phyloP scores from a whole-genome alignment of 805 yeast species.

The Candida stauntonica region DNA sequence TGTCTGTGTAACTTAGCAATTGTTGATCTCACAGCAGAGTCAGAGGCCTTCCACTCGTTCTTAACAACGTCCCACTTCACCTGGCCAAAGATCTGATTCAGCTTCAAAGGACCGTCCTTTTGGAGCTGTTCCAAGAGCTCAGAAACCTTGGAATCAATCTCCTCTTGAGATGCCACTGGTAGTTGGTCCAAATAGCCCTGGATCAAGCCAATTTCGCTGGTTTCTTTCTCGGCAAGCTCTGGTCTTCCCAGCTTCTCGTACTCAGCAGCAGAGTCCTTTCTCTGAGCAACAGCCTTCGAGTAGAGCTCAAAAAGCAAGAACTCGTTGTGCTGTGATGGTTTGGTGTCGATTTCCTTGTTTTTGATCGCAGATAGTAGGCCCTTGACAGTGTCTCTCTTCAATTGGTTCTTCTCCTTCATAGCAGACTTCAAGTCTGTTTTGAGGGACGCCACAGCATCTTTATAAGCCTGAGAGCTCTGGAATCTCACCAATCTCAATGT shows the following conservation, averaged over 20 bases:
- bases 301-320: constrained; percentile 33
- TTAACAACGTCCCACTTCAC: constrained; percentile 31
- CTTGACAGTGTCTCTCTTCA: constrained; percentile 41
- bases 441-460: constrained; percentile 29
- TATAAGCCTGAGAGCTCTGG: constrained; percentile 33
- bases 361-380: constrained; percentile 39
- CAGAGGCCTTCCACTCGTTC: constrained; percentile 36
- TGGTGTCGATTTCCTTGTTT: constrained; percentile 39
- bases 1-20: constrained; percentile 26
- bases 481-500: constrained; percentile 21
- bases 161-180: constrained; percentile 46
- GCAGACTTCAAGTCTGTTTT: constrained; percentile 44
- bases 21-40: constrained; percentile 28
- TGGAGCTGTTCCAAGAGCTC: constrained; percentile 24
- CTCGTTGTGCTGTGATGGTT: constrained; percentile 31
- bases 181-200: constrained; percentile 35
- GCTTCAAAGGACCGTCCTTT: constrained; percentile 19
- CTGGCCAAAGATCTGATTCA: constrained; percentile 30
- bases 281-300: constrained; percentile 43
- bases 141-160: constrained; percentile 33
- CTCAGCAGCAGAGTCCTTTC: constrained; percentile 46
- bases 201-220: constrained; percentile 40
- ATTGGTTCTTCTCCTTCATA: constrained; percentile 41
- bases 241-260: constrained; percentile 41
- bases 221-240: constrained; percentile 53